A percentile compares a stretch with the other conserved stretches of the same genome.
phyloP scores from a whole-genome alignment of 352 stramenopile species.

The Peronospora farinosa region DNA sequence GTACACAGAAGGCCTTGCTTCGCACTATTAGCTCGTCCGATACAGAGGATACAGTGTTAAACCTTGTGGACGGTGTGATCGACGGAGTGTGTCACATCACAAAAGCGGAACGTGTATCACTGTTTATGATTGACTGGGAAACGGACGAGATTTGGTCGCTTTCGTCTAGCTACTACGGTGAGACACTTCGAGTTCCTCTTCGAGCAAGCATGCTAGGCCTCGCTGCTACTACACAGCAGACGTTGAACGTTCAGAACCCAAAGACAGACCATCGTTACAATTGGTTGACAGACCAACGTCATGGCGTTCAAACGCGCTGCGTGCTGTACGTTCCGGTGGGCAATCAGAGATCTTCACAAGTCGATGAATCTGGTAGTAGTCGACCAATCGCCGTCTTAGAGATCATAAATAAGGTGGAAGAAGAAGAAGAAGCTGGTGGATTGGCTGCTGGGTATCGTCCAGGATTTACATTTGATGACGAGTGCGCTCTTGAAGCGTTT shows the following conservation, averaged over 20 bases:
- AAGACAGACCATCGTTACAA: slow-evolving; percentile 55
- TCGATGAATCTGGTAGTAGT: slow-evolving; percentile 28
- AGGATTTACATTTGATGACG: slow-evolving; percentile 79
- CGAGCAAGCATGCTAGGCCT: slow-evolving; percentile 52
- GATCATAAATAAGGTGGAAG: slow-evolving; percentile 81
- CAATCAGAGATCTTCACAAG: slow-evolving; percentile 40
- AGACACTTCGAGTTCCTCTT: slow-evolving; percentile 60
- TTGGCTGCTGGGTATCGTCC: slow-evolving; percentile 5
- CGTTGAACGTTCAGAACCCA: slow-evolving; percentile 68
- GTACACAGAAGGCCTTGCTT: slow-evolving; percentile 77
- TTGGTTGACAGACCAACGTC: slow-evolving; percentile 44
- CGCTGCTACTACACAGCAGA: slow-evolving; percentile 51
- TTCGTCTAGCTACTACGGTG: slow-evolving; percentile 65
- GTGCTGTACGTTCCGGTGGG: slow-evolving; percentile 84
- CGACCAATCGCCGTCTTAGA: slow-evolving; percentile 81
- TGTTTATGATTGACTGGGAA: slow-evolving; percentile 85
- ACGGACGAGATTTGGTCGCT: slow-evolving; percentile 77
- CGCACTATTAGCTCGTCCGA: slow-evolving; percentile 83
- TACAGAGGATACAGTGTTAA: slow-evolving; percentile 77
- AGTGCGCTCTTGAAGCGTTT: slow-evolving; percentile 83
- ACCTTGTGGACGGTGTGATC: slow-evolving; percentile 81
- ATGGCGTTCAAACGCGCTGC: slow-evolving; percentile 53
- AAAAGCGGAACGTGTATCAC: slow-evolving; percentile 60
- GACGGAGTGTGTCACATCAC: slow-evolving; percentile 76
- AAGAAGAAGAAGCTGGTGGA: slow-evolving; percentile 20